A percentile compares a stretch with the other conserved stretches of the same genome.
Conservation (phyloP, 2,329 filamentous ascomycete genomes). For the Botrytis galanthina region DNA sequence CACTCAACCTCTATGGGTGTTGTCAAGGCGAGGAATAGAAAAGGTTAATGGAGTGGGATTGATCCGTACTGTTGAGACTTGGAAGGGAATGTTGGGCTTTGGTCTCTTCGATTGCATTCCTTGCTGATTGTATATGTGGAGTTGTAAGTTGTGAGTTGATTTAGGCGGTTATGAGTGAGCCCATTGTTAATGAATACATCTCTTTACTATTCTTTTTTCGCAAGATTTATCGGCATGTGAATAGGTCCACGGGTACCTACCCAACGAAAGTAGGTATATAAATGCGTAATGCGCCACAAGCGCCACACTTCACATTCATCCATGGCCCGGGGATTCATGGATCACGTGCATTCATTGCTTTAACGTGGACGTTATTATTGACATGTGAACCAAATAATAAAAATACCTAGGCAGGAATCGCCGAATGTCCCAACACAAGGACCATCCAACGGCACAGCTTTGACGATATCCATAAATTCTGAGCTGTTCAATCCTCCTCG, state of each 20-base stretch:
- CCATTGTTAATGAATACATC: no score
- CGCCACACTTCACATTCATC: background rate
- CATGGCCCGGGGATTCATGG: no score
- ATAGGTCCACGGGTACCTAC: background rate
- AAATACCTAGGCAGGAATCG: background rate
- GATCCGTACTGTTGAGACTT: background rate
- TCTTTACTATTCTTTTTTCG: background rate
- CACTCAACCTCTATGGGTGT: background rate
- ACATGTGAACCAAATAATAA: constrained; percentile 9
- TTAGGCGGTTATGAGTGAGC: background rate
- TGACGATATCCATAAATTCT: background rate
- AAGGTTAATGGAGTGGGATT: background rate
- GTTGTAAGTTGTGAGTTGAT: background rate
- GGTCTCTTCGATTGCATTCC: background rate
- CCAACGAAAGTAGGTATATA: background rate
- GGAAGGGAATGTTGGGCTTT: background rate
- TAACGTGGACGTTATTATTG: background rate
- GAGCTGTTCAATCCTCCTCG: background rate
- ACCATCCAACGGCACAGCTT: background rate
- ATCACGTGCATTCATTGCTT: no score
- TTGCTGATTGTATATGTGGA: background rate
- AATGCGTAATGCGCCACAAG: background rate
- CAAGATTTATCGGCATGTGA: background rate
- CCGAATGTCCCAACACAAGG: background rate
- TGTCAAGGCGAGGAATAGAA: background rate